These are phyloP conservation scores for Neonectria coccinea DNA, from an alignment of 2,329 filamentous ascomycete species.

Conservation along the genomic window DNA sequence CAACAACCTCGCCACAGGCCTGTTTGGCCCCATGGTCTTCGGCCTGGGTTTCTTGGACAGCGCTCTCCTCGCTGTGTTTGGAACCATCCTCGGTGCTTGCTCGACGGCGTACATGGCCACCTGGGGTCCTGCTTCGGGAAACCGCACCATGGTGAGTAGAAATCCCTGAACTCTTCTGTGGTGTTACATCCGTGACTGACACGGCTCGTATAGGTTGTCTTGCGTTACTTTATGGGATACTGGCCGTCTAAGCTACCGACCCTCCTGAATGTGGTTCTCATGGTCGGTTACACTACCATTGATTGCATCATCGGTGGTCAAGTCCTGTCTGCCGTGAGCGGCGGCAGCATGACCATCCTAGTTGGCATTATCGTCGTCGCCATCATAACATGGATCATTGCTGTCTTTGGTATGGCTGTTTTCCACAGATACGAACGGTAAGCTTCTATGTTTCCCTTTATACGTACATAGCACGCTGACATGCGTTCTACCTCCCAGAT, in stretches of 20 bases:
- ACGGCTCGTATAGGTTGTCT: constrained; percentile 62
- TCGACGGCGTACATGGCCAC: constrained; percentile 83
- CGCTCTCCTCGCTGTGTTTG: constrained; percentile 77
- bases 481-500: constrained; percentile 31
- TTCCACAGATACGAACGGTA: constrained; percentile 79
- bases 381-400: constrained; percentile 79
- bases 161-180: neutral
- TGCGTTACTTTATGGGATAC: constrained; percentile 81
- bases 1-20: constrained; percentile 73
- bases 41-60: constrained; percentile 78
- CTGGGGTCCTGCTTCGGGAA: constrained; percentile 75
- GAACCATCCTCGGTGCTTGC: constrained; percentile 79
- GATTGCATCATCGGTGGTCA: constrained; percentile 86
- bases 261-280: constrained; percentile 63
- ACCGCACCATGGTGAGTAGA: constrained; percentile 75
- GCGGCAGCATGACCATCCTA: constrained; percentile 72
- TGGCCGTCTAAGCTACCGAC: constrained; percentile 54
- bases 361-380: constrained; percentile 82
- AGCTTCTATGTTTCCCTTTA: neutral
- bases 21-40: constrained; percentile 76
- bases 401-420: constrained; percentile 62
- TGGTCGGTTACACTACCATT: constrained; percentile 81
- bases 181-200: constrained; percentile 17
- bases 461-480: constrained; percentile 6
- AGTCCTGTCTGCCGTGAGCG: constrained; percentile 79